Evolutionary conservation across 768 basidiomycete species (phyloP).

Genomic region (Amanita thiersii): DNA sequence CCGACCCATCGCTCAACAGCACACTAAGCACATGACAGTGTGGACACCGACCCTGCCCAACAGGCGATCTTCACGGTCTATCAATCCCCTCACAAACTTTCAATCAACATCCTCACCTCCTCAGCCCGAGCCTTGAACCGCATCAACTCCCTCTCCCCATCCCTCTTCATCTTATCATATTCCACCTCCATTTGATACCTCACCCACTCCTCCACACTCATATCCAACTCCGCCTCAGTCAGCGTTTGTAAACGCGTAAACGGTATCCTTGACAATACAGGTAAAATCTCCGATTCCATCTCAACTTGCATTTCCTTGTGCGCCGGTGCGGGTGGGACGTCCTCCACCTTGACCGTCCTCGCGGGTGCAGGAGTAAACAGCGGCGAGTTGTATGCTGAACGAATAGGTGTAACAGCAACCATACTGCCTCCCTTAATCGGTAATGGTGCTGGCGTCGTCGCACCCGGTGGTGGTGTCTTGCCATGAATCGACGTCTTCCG

Average conservation of each 20-base stretch:
- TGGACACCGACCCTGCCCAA: neutral
- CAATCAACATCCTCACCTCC: conserved; percentile 30
- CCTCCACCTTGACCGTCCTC: too few species aligned
- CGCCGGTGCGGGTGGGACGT: too few species aligned
- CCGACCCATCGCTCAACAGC: too few species aligned
- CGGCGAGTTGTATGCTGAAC: too few species aligned
- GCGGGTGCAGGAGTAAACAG: too few species aligned
- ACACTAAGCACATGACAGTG: too few species aligned
- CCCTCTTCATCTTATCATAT: conserved; percentile 44
- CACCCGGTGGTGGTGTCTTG: conserved; percentile 2
- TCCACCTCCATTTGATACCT: conserved; percentile 65
- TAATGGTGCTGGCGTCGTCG: neutral
- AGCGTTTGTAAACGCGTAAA: conserved; percentile 36
- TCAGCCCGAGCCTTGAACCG: conserved; percentile 33
- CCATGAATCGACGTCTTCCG: neutral
- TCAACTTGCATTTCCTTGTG: neutral
- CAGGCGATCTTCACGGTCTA: neutral
- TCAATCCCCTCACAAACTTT: conserved; percentile 19
- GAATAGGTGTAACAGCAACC: too few species aligned
- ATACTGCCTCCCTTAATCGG: too few species aligned
- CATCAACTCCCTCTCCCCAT: conserved; percentile 35
- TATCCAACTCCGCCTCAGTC: conserved; percentile 58
- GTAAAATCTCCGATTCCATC: conserved; percentile 17
- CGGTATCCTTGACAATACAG: conserved; percentile 36
- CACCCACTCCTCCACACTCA: conserved; percentile 85